Base-by-base conservation (phyloP, 768 basidiomycete genomes). In the Podaxis sp. region DNA sequence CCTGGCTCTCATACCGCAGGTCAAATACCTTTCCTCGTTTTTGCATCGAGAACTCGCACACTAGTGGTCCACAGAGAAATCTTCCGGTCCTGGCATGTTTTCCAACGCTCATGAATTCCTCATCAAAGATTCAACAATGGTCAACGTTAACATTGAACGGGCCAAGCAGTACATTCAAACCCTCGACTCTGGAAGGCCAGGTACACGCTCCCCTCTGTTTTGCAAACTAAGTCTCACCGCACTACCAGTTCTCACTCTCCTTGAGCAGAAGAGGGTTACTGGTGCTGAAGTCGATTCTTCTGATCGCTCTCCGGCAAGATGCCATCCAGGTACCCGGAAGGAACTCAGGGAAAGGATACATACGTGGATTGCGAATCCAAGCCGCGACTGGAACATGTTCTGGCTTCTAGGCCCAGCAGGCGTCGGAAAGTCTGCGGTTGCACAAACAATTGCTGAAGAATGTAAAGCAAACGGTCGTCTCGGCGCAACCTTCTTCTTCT, bases 351-450 rank as follows among this genome's bases (percentile, higher is more conserved):
- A 27, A 15, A 24, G 36, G 29, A 55, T 55, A 6, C 17, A 9
- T 9, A 15, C 19, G 7, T 55, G 54, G 54, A n/a, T 17, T 3
- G 12, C 24, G 3, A 27, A 55, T 5, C n/a, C 12, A 37, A 17
- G 5, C 7, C 33, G 54, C 17, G 33, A 36, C 4, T 15, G 33
- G n/a, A 60, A 57, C 33, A 57, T 56, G 24, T 51, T 63, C 36
- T 63, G 62, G 62, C 49, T 63, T 5, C 36, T 19, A 17, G 62
- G 62, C 3, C 55, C 57, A 19, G 62, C 62, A 8, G 62, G 62
- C 8, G 51, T 51, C 17, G 62, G 62, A n/a, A 63, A 63, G 25
- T 57, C 62, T 2, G 55, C 62, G 13, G 43, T 63, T 12, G 46
- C 62, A 1, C 47, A 57, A 36, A 63, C 62, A 7, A 19, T 63